A percentile compares a stretch with the other conserved stretches of the same genome.
These are phyloP conservation scores for Fusarium denticulatum DNA, from an alignment of 2,329 filamentous ascomycete species.

Conservation along the genomic window DNA sequence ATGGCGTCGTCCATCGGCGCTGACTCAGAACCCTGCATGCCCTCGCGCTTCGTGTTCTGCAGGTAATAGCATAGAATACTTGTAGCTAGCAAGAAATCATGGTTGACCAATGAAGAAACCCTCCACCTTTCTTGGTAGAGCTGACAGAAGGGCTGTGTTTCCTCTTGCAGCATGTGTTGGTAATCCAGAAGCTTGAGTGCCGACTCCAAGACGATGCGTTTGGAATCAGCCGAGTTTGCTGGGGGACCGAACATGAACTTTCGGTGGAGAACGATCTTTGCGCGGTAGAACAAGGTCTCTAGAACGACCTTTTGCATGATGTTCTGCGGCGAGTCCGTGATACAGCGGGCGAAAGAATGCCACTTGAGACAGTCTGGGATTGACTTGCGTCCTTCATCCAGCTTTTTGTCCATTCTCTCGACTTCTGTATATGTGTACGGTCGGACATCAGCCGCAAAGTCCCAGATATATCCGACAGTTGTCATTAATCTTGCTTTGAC, in stretches of 20 bases:
- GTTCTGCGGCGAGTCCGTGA: slow-evolving; percentile 6
- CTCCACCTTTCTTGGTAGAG: slow-evolving; percentile 16
- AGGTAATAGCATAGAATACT: slow-evolving; percentile 3
- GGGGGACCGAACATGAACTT: not conserved
- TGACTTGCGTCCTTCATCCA: not conserved
- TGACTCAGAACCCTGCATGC: not conserved
- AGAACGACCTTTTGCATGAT: slow-evolving; percentile 2
- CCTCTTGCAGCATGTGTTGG: slow-evolving; percentile 10
- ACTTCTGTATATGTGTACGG: not conserved
- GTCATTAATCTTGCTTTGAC: slow-evolving; percentile 9
- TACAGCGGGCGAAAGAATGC: slow-evolving; percentile 2
- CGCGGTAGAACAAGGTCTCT: not conserved
- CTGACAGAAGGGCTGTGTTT: slow-evolving; percentile 3
- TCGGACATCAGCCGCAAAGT: not conserved
- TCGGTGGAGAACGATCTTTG: slow-evolving; percentile 8
- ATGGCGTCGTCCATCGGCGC: not conserved
- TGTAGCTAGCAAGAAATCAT: not conserved
- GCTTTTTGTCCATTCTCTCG: not conserved
- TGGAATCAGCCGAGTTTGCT: not conserved
- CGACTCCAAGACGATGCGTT: slow-evolving; percentile 1
- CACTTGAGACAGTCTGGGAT: slow-evolving; percentile 10
- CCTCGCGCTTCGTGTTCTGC: not conserved
- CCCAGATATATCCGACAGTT: not conserved
- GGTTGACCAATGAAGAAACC: not conserved
- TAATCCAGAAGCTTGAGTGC: slow-evolving; percentile 11